Percentiles rank a stretch among this genome's conserved stretches.
phyloP scores from a whole-genome alignment of 176 grass and related monocot species.

The Saccharum spontaneum region DNA sequence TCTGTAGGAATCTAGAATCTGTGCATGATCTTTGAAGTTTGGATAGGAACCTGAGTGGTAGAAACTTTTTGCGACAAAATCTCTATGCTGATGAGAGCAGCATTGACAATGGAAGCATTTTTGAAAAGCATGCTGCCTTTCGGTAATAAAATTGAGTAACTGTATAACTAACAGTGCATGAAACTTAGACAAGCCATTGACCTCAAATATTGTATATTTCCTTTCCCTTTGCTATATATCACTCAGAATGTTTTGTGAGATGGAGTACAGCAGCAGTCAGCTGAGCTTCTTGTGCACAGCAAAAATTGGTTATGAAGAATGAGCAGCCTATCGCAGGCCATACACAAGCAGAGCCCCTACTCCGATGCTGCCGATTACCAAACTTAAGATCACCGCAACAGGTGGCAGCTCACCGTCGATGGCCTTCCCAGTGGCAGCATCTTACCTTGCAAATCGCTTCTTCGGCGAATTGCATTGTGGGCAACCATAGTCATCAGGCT shows the following conservation, averaged over 20 bases:
- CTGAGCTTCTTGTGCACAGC: slow-evolving; percentile 28
- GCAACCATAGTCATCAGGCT: slow-evolving; percentile 79
- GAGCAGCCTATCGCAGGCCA: slow-evolving; percentile 64
- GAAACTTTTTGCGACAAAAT: too few species aligned
- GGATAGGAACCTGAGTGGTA: too few species aligned
- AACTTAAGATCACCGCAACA: slow-evolving; percentile 65
- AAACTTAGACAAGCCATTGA: slow-evolving; percentile 4
- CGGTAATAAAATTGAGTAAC: too few species aligned
- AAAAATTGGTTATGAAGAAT: slow-evolving; percentile 22
- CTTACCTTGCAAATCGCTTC: slow-evolving; percentile 76
- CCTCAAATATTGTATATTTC: slow-evolving; percentile 5
- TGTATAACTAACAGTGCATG: neutral
- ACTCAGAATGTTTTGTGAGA: slow-evolving; percentile 16
- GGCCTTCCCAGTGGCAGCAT: slow-evolving; percentile 62
- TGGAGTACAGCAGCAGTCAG: slow-evolving; percentile 18
- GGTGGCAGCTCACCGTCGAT: slow-evolving; percentile 66
- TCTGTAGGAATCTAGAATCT: too few species aligned
- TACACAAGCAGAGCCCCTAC: slow-evolving; percentile 84
- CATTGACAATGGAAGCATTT: too few species aligned
- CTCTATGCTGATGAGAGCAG: too few species aligned
- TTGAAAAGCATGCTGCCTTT: too few species aligned
- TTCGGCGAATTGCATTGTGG: slow-evolving; percentile 98
- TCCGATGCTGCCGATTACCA: slow-evolving; percentile 66
- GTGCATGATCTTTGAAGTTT: too few species aligned
- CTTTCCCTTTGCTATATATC: neutral